Base-by-base conservation (phyloP, 129 eudicot genomes). In the Helianthus tuberosus region DNA sequence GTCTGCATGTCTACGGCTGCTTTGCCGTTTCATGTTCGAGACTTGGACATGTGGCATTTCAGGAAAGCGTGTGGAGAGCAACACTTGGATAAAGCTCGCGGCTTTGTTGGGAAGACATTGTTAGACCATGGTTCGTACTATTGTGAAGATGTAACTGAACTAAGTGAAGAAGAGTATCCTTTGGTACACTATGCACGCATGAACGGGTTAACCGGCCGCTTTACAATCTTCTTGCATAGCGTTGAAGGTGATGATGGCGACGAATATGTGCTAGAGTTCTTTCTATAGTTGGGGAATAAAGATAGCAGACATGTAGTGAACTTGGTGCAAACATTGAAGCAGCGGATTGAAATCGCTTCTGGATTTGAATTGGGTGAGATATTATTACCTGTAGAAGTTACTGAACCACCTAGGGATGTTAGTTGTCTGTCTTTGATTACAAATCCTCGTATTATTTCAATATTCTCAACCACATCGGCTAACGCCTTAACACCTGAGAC, bases 151-250 rank as follows among this genome's bases (percentile, higher is more conserved):
- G 74, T 69, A 14, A 48, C 61, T 32, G 32, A 69, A 15, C 15
- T 50, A 1, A 50, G 61, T 32, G 62, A 69, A 69, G 74, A 69
- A 6, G 74, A 69, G 62, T 69, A 69, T 32, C 60, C 74, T 50
- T 50, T 69, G 48, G 61, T 69, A 8, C n/a, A 49, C 46, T 5
- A 50, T 69, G 74, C 62, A 29, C 62, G 74, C 9, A 32, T 50
- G 62, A 69, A 47, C 32, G 25, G 61, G 29, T 49, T 69, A 50
- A 32, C 27, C 6, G 29, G 48, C n/a, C 13, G 74, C 48, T 69
- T 69, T 49, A 32, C 74, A 51, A 35, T 69, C 62, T 69, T 29
- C n/a, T 29, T 69, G 10, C 74, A n/a, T 51, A 51, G 61, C 50
- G 27, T 27, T 5, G 47, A 5, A 63, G 20, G 20, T 12, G 46